Evolutionary conservation across 257 asterid species (phyloP), one percentile per base, ranked within the genome.

Genomic region (Salvia splendens): DNA sequence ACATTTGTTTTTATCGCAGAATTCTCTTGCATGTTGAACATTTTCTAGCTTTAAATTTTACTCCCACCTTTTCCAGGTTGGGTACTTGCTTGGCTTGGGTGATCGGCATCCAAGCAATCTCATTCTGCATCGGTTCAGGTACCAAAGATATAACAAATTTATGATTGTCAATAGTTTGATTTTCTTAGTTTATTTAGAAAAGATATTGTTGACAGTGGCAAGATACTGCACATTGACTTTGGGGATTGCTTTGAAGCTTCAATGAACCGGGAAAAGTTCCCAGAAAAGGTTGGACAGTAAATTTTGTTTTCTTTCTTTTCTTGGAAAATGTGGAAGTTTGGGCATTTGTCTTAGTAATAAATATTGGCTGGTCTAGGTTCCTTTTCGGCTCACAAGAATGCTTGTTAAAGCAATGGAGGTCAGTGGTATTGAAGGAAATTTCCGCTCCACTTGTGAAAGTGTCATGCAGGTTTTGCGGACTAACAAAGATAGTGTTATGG

Each of bases 181-280:
- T 48, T 46, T 66, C 59, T 69, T 62, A 17, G 52, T 51, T 55
- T 75, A 68, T 77, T 67, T 54, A 59, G 16, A 35, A 40, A 51
- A 41, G 8, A 15, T 65, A 50, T n/a, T 72, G 63, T 79, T 76
- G 54, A 67, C 89, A 93, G 99, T 84, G 99, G 99, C 71, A 91
- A 94, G 89, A 91, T 94, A 76, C 67, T 94, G 88, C 99, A 94
- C 76, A 94, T 94, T 9, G 98, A 94, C 74, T 94, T 94, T 75
- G 99, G 99, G 72, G 99, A 94, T 84, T 94, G 99, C 88, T 94
- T 94, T 86, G 99, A 94, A 84, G 99, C 99, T 82, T 94, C 99
- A 62, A 88, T 94, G 99, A 94, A 91, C 78, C 81, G 99, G 33
- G 98, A 94, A 80, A 94, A 94, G 74, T 94, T 91, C 82, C 99